Evolutionary conservation across 1,284 basidiomycete genomes (phyloP).

Genomic region (Fomes fomentarius): DNA sequence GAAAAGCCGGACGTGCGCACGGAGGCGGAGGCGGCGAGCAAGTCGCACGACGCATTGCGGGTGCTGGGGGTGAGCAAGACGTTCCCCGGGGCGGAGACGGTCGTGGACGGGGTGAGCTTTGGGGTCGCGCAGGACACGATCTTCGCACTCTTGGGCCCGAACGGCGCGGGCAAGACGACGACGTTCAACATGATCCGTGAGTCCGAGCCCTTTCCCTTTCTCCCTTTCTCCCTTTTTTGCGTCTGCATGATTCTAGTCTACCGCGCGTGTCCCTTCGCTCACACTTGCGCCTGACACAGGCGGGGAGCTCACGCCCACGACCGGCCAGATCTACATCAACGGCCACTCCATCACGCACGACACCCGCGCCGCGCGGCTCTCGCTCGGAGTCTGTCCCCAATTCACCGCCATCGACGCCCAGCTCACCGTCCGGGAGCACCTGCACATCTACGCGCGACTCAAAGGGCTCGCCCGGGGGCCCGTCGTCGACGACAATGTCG

Average conservation of each 20-base stretch:
- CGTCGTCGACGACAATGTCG: constrained; percentile 61
- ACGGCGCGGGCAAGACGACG: constrained; percentile 83
- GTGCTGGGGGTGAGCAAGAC: constrained; percentile 52
- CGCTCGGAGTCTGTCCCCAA: constrained; percentile 81
- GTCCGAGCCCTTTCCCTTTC: constrained; percentile 30
- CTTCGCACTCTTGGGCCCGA: constrained; percentile 79
- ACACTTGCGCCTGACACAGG: constrained; percentile 36
- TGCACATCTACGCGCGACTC: constrained; percentile 67
- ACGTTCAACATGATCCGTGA: constrained; percentile 76
- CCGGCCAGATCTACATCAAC: constrained; percentile 69
- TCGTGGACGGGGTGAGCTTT: constrained; percentile 76
- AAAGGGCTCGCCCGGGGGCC: constrained; percentile 63
- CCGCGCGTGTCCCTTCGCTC: no score
- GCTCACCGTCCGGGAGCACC: constrained; percentile 77
- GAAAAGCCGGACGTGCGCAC: not conserved
- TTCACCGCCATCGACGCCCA: constrained; percentile 83
- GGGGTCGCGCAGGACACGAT: constrained; percentile 66
- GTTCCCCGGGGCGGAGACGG: constrained; percentile 51
- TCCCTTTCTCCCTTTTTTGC: not conserved
- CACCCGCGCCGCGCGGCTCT: constrained; percentile 62
- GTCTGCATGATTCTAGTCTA: no score
- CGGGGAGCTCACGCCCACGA: constrained; percentile 62
- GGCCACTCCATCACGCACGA: constrained; percentile 63
- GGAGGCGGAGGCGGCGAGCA: constrained; percentile 53
- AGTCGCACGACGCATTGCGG: constrained; percentile 33